phyloP scores from a whole-genome alignment of 345 rosid species.

The Pistacia vera region DNA sequence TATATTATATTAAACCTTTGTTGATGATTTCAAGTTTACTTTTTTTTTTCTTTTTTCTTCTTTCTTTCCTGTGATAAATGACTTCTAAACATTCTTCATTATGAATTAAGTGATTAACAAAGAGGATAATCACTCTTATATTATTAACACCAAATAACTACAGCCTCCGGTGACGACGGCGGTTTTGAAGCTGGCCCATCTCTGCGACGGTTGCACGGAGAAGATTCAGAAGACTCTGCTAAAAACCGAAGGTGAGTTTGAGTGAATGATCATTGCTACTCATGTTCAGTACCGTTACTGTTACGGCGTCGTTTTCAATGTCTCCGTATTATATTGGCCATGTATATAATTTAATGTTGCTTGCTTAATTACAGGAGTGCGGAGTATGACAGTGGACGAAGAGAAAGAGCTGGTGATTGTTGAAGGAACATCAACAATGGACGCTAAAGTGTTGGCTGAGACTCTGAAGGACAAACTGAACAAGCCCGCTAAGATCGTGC shows the following conservation, averaged over 20 bases:
- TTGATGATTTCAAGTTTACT: too few relatives aligned
- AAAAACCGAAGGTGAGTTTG: constrained; percentile 56
- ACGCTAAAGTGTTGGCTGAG: constrained; percentile 52
- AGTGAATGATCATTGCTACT: neutral
- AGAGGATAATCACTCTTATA: too few relatives aligned
- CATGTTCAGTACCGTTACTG: neutral
- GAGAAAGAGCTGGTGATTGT: constrained; percentile 67
- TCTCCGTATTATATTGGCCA: neutral
- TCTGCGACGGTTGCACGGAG: constrained; percentile 73
- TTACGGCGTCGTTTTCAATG: neutral
- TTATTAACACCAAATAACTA: too few relatives aligned
- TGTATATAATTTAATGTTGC: neutral
- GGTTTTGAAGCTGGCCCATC: constrained; percentile 58
- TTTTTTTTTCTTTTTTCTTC: too few relatives aligned
- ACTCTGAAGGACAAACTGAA: constrained; percentile 57
- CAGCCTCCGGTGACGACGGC: constrained; percentile 67
- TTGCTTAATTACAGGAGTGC: constrained; percentile 48
- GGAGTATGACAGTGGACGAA: constrained; percentile 42
- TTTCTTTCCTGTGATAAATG: too few relatives aligned
- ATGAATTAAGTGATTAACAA: too few relatives aligned
- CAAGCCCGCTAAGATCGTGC: constrained; percentile 55
- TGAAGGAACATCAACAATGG: constrained; percentile 60
- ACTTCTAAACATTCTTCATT: too few relatives aligned
- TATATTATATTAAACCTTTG: too few relatives aligned
- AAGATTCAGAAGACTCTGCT: constrained; percentile 53